phyloP scores from a whole-genome alignment of 441 rosid genomes.

The Populus hybrid region DNA sequence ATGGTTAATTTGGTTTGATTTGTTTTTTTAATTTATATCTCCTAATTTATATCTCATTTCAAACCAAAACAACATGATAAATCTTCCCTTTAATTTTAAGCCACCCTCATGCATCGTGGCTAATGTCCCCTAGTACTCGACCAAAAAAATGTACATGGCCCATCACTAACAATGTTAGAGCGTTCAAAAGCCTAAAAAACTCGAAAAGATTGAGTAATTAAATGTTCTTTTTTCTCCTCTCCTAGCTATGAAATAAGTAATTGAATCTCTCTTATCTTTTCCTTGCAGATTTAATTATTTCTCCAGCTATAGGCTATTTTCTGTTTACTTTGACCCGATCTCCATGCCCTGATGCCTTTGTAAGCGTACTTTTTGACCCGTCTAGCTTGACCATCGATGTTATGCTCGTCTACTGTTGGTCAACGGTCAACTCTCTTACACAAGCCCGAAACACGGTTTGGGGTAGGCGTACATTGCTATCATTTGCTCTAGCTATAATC shows the following conservation, averaged over 20 bases:
- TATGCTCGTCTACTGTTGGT: neutral
- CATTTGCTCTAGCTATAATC: conserved; percentile 9
- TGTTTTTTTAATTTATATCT: no score
- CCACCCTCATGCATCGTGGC: neutral
- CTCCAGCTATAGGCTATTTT: neutral
- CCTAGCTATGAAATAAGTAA: conserved; percentile 14
- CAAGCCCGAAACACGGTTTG: neutral
- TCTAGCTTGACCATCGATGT: neutral
- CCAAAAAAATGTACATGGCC: conserved; percentile 15
- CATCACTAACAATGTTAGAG: neutral
- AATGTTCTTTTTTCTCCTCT: neutral
- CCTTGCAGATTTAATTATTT: neutral
- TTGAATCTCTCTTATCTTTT: neutral
- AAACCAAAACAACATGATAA: no score
- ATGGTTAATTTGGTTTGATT: no score
- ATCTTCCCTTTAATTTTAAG: no score
- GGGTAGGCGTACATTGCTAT: conserved; percentile 38
- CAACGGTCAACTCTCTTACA: conserved; percentile 23
- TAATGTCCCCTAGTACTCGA: conserved; percentile 22
- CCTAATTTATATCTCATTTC: no score
- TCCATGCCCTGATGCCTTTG: conserved; percentile 9
- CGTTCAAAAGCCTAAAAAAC: neutral
- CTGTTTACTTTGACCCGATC: conserved; percentile 13
- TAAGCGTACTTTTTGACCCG: conserved; percentile 7
- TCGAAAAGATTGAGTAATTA: conserved; percentile 7